phyloP scores from a whole-genome alignment of 148 eudicot genomes.

The Dianthus caryophyllus region DNA sequence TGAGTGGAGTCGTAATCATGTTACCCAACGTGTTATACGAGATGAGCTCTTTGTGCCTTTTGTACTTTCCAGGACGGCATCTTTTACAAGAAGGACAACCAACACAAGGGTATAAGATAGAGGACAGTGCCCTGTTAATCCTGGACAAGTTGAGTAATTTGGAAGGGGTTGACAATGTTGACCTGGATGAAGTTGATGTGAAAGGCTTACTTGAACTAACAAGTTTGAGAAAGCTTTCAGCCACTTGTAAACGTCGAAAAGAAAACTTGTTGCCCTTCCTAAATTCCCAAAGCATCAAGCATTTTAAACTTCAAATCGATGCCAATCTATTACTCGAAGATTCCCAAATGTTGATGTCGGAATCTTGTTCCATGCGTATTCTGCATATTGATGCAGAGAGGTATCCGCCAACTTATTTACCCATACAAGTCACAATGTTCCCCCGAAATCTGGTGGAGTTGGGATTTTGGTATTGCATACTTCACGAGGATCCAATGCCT shows the following conservation, averaged over 20 bases:
- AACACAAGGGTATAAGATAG: neutral
- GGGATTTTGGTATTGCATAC: neutral
- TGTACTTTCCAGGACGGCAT: neutral
- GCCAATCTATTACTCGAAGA: neutral
- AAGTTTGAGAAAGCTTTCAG: neutral
- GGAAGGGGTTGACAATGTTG: neutral
- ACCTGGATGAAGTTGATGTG: no score
- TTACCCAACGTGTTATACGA: neutral
- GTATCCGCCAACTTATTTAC: neutral
- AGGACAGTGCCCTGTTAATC: neutral
- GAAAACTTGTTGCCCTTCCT: neutral
- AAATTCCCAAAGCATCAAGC: neutral
- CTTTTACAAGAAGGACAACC: neutral
- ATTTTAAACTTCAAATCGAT: neutral
- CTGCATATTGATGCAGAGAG: neutral
- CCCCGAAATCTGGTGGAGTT: slow-evolving; percentile 12
- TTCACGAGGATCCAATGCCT: neutral
- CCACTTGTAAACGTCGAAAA: neutral
- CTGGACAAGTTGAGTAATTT: neutral
- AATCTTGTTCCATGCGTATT: neutral
- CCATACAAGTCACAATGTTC: neutral
- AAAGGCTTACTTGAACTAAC: neutral
- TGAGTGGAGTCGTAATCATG: neutral
- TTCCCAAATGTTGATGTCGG: neutral
- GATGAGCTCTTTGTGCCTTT: neutral